Evolutionary conservation across 78 protist species (phyloP), one percentile per base, ranked within the genome.

Genomic region (Polysphondylium violaceum): DNA sequence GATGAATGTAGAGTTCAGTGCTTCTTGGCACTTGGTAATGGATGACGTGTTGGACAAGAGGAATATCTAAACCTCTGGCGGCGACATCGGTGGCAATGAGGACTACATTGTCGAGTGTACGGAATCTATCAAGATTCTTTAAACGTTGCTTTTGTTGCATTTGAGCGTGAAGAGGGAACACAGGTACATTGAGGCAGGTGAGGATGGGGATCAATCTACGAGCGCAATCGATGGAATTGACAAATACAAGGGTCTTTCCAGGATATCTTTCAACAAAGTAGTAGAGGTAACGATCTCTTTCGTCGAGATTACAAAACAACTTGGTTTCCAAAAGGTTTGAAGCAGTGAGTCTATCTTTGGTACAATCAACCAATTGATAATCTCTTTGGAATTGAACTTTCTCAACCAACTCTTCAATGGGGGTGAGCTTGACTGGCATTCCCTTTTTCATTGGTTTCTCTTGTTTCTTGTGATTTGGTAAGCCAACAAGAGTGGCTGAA

Each of bases 61-160:
- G 98, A 43, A 98, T 96, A 92, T 98, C 99, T 31, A 99, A 87
- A 3, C 99, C 99, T 53, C 99, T 96, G 1, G 99, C 96, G 21
- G 99, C 99, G 16, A 99, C 99, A 35, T 98, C 99, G 2, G 99
- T 99, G 50, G 99, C 99, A 12, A 98, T 98, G 35, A 99, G 76
- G 41, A 98, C 76, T 1, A 43, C 76, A 25, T 43, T 73, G 14
- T 27, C 25, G 3, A 94, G 50, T 12, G 93, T 55, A 14, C 75
- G 67, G 83, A 87, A 87, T 47, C 77, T 69, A 55, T 95, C 41
- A 31, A 98, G 88, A 36, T 96, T 71, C 12, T 85, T 87, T 17
- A 94, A 23, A 41, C 99, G 94, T 38, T 94, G 79, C 23, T 93
- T 43, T 88, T 98, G 98, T 4, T 89, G 73, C 96, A 97, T 60